A percentile compares a stretch with the other conserved stretches of the same genome.
phyloP scores from a whole-genome alignment of 345 rosid genomes.

The Limnanthes douglasii region DNA sequence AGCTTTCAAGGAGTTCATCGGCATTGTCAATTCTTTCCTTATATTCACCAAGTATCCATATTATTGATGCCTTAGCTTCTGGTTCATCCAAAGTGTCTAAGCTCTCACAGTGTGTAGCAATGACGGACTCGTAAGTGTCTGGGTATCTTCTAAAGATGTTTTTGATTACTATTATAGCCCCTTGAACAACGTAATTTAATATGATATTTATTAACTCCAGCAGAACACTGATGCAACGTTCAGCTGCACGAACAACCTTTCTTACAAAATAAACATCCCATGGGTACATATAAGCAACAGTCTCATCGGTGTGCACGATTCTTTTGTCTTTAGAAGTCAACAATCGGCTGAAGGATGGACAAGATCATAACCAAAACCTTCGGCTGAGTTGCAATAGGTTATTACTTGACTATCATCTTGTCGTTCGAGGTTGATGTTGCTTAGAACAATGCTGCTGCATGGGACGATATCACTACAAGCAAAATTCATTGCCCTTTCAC shows the following conservation, averaged over 20 bases:
- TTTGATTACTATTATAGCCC: too few species aligned
- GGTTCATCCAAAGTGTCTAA: conserved; percentile 92
- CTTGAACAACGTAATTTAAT: too few species aligned
- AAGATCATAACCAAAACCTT: conserved; percentile 62
- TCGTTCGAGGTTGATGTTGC: conserved; percentile 62
- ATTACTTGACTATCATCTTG: conserved; percentile 51
- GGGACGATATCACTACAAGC: conserved; percentile 91
- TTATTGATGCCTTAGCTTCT: conserved; percentile 91
- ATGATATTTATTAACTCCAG: too few species aligned
- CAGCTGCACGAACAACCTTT: too few species aligned
- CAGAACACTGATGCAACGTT: too few species aligned
- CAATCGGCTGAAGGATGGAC: conserved; percentile 94
- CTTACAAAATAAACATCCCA: too few species aligned
- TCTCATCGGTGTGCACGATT: too few species aligned
- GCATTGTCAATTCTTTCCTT: too few species aligned
- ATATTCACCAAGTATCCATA: conserved; percentile 84
- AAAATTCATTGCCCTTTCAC: conserved; percentile 63
- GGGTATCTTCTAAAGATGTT: conserved; percentile 60
- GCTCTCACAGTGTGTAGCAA: conserved; percentile 91
- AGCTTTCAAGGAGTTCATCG: conserved; percentile 79
- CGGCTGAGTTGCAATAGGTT: conserved; percentile 86
- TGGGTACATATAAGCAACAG: too few species aligned
- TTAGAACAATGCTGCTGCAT: conserved; percentile 64
- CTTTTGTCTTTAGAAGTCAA: too few species aligned
- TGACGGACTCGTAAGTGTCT: conserved; percentile 81